Evolutionary conservation across 148 eudicot species (phyloP).

Genomic region (Tetragonia tetragonoides): DNA sequence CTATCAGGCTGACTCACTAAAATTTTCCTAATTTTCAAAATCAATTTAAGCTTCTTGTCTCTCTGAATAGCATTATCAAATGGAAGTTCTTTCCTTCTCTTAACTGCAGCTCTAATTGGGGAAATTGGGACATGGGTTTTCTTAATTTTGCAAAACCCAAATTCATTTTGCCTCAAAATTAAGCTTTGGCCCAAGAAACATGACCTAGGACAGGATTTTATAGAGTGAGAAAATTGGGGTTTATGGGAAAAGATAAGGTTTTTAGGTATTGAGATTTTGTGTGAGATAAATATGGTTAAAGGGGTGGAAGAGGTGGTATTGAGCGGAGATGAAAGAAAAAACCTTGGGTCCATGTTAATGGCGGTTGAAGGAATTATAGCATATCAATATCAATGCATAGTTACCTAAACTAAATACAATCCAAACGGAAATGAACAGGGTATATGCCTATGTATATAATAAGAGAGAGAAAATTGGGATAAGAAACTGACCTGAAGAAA

Average conservation of each 20-base stretch:
- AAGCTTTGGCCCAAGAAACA: slow-evolving; percentile 53
- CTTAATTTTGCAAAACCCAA: slow-evolving; percentile 30
- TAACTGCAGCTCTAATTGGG: slow-evolving; percentile 65
- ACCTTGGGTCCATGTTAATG: slow-evolving; percentile 53
- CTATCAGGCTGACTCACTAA: slow-evolving; percentile 68
- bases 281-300: slow-evolving; percentile 52
- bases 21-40: slow-evolving; percentile 74
- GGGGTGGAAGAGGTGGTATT: slow-evolving; percentile 41
- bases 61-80: slow-evolving; percentile 92
- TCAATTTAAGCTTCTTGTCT: slow-evolving; percentile 92
- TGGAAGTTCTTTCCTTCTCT: slow-evolving; percentile 87
- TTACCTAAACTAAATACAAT: not conserved
- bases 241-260: slow-evolving; percentile 20
- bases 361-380: slow-evolving; percentile 8
- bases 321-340: slow-evolving; percentile 37
- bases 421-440: slow-evolving; percentile 7
- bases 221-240: slow-evolving; percentile 27
- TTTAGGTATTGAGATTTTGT: slow-evolving; percentile 23
- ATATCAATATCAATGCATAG: not conserved
- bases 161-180: slow-evolving; percentile 29
- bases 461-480: slow-evolving; percentile 3
- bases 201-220: slow-evolving; percentile 30
- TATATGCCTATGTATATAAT: not conserved
- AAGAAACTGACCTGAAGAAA: slow-evolving; percentile 17
- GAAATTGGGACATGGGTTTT: slow-evolving; percentile 43